Base-by-base conservation (phyloP, 176 grass and related monocot species). In the Cenchrus fungigraminus region DNA sequence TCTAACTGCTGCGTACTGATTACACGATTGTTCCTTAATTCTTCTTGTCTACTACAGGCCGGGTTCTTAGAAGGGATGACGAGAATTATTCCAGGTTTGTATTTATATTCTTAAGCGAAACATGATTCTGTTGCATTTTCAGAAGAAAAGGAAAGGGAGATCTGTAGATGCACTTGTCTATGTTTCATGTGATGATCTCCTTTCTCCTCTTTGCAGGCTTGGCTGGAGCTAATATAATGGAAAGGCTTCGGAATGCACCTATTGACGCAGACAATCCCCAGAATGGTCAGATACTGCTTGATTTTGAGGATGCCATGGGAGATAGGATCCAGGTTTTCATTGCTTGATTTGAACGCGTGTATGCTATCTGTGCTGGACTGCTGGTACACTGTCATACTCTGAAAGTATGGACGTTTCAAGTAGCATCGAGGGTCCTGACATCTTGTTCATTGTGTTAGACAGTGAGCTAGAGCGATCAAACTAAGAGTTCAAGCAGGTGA, bases 41-140 rank as follows among this genome's bases (percentile, higher is more conserved):
- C 20, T 62, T 8, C 45, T 69, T 85, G 37, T 85, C 17, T 81
- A 29, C 75, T 64, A 91, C 91, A 99, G 97, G 97, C 93, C 68
- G 97, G 93, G 50, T 99, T 99, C 79, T 77, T 99, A 87, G 97
- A 99, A 92, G 97, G 97, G 64, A 89, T 95, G 83, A 89, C 88
- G 88, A 92, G 68, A 80, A 69, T 94, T 74, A 94, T 98, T 78
- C 93, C 93, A 95, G 97, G 97, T 98, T 73, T 57, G 58, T 20
- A 34, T 37, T 87, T 88, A 3, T 84, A 46, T 63, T 57, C 65
- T 53, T 56, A 52, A 45, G 29, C 10, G 0, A 31, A 77, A 49
- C 40, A 42, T 60, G 10, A 63, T 71, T 28, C 8, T 81, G 67
- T 25, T 40, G 70, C 61, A 19, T 52, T 50, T 63, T 44, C 20